Conservation (phyloP, 1,284 basidiomycete species). For the Sanghuangporus baumii region DNA sequence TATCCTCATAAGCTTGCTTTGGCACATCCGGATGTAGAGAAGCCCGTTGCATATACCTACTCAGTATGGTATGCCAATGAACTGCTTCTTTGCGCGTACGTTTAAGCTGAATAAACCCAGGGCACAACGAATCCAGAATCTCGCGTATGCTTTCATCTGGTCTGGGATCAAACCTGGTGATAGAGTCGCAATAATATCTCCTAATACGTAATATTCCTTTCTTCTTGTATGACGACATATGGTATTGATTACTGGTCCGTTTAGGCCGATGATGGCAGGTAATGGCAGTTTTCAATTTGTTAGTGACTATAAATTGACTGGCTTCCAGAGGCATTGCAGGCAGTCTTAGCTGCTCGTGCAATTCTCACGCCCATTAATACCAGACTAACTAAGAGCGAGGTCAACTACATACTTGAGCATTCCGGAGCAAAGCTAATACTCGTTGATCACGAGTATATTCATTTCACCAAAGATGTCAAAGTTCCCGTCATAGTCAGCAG, state of each 20-base stretch:
- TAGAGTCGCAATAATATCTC: conserved; percentile 71
- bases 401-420: conserved; percentile 79
- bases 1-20: conserved; percentile 75
- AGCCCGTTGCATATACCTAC: conserved; percentile 66
- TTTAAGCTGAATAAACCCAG: conserved; percentile 31
- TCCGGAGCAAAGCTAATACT: conserved; percentile 70
- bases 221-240: not conserved
- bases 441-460: conserved; percentile 66
- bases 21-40: conserved; percentile 56
- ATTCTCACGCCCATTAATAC: conserved; percentile 78
- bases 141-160: conserved; percentile 72
- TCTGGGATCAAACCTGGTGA: conserved; percentile 70
- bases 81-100: conserved; percentile 11
- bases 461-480: conserved; percentile 48
- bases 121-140: conserved; percentile 76
- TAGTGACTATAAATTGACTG: not conserved
- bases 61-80: conserved; percentile 47
- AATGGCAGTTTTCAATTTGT: not conserved
- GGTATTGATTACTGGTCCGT: conserved; percentile 18
- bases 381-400: conserved; percentile 69
- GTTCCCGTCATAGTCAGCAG: conserved; percentile 60
- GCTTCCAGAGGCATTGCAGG: conserved; percentile 68
- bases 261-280: conserved; percentile 75
- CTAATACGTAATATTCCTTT: conserved; percentile 55
- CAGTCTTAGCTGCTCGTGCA: conserved; percentile 70